phyloP scores from a whole-genome alignment of 1,139 yeast genomes.

The Arxiozyma telluris region DNA sequence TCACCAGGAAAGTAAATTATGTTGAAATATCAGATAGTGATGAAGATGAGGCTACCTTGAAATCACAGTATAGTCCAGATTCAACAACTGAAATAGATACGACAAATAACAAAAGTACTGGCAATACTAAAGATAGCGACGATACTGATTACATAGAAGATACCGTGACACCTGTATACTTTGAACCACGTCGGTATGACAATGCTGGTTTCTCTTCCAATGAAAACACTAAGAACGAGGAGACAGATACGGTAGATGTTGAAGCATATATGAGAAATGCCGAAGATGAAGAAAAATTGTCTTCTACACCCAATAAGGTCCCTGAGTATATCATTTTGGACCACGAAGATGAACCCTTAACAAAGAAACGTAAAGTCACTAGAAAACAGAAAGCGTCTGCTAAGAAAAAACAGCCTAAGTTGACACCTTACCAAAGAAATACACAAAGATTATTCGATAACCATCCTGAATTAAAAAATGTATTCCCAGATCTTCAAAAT shows the following conservation, averaged over 20 bases:
- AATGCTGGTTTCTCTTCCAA: background rate
- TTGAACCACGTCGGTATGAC: constrained; percentile 15
- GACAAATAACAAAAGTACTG: constrained; percentile 2
- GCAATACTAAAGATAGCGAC: constrained; percentile 13
- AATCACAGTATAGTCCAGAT: constrained; percentile 3
- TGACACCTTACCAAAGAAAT: constrained; percentile 58
- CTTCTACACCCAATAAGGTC: background rate
- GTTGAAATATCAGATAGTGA: constrained; percentile 16
- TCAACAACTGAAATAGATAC: background rate
- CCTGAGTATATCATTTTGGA: background rate
- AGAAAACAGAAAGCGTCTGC: constrained; percentile 18
- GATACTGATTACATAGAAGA: constrained; percentile 14
- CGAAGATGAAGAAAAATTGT: background rate
- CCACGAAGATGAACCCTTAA: constrained; percentile 21
- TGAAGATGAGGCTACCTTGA: constrained; percentile 16
- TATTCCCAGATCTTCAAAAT: constrained; percentile 56
- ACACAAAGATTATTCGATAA: constrained; percentile 57
- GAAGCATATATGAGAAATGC: background rate
- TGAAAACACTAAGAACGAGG: background rate
- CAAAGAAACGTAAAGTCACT: constrained; percentile 18
- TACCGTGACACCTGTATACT: constrained; percentile 2
- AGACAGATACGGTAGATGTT: background rate
- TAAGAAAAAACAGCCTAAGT: constrained; percentile 41
- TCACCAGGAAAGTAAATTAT: constrained; percentile 17
- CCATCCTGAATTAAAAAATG: constrained; percentile 69